These are phyloP conservation scores for Microcyclosporella mali DNA, from an alignment of 2,329 filamentous ascomycete genomes.

Conservation along the genomic window DNA sequence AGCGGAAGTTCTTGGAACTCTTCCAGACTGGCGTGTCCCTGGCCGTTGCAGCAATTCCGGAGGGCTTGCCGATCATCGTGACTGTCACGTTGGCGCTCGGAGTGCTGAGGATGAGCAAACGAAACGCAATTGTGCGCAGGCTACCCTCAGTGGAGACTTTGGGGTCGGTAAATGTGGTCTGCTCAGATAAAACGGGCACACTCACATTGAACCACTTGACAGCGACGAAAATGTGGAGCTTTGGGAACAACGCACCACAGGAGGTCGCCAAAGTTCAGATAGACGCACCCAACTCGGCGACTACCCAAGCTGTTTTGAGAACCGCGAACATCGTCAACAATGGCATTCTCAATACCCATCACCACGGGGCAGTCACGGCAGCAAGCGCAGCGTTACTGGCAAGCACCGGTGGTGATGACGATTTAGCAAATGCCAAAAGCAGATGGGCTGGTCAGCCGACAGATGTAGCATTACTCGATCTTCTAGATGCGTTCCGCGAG, in stretches of 20 bases:
- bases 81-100: constrained; percentile 93
- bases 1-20: constrained; percentile 83
- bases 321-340: constrained; percentile 98
- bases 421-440: constrained; percentile 61
- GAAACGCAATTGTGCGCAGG: constrained; percentile 89
- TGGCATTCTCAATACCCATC: constrained; percentile 65
- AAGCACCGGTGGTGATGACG: constrained; percentile 62
- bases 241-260: constrained; percentile 54
- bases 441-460: constrained; percentile 96
- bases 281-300: constrained; percentile 58
- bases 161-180: constrained; percentile 98
- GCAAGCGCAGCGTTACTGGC: constrained; percentile 75
- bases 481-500: constrained; percentile 84
- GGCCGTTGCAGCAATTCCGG: constrained; percentile 91
- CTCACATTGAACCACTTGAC: constrained; percentile 98
- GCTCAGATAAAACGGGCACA: constrained; percentile 96
- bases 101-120: constrained; percentile 90
- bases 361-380: constrained; percentile 51
- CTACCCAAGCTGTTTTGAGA: constrained; percentile 72
- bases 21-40: constrained; percentile 97
- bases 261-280: constrained; percentile 51
- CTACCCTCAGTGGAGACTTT: constrained; percentile 96
- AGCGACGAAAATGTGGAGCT: constrained; percentile 92
- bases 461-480: constrained; percentile 91
- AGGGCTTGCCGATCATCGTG: constrained; percentile 95